Conservation (phyloP, 2,329 filamentous ascomycete species). For the Amphichorda felina region DNA sequence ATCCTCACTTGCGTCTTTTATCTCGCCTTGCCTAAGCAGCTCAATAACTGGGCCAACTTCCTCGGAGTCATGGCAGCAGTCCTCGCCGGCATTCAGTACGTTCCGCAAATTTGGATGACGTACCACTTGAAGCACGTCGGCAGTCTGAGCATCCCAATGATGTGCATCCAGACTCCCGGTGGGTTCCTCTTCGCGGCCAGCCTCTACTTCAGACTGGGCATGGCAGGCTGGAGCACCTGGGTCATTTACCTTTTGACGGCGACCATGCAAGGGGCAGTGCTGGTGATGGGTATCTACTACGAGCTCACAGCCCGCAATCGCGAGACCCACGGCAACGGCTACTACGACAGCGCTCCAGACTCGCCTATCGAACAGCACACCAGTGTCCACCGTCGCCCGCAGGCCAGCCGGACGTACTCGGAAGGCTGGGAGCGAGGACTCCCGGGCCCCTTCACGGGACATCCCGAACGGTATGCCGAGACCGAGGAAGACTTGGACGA, state of each 20-base stretch:
- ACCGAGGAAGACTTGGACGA: conserved; percentile 38
- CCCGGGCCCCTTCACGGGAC: conserved; percentile 37
- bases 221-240: conserved; percentile 90
- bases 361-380: conserved; percentile 13
- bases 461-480: conserved; percentile 38
- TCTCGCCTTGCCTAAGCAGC: conserved; percentile 45
- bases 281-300: conserved; percentile 73
- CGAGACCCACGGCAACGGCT: conserved; percentile 9
- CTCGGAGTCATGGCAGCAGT: conserved; percentile 69
- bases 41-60: conserved; percentile 73
- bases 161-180: conserved; percentile 94
- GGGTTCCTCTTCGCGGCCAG: conserved; percentile 83
- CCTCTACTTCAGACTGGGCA: conserved; percentile 66
- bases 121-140: conserved; percentile 76
- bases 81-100: conserved; percentile 79
- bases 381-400: conserved; percentile 18
- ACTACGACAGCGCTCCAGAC: conserved; percentile 12
- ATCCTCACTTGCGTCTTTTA: conserved; percentile 59
- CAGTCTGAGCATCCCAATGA: conserved; percentile 91
- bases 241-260: conserved; percentile 83
- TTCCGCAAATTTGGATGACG: conserved; percentile 92
- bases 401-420: conserved; percentile 31
- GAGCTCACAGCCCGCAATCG: conserved; percentile 33
- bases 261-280: conserved; percentile 66
- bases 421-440: conserved; percentile 38